phyloP scores from a whole-genome alignment of 2,329 filamentous ascomycete genomes.

The Ophiostoma fasciatum region DNA sequence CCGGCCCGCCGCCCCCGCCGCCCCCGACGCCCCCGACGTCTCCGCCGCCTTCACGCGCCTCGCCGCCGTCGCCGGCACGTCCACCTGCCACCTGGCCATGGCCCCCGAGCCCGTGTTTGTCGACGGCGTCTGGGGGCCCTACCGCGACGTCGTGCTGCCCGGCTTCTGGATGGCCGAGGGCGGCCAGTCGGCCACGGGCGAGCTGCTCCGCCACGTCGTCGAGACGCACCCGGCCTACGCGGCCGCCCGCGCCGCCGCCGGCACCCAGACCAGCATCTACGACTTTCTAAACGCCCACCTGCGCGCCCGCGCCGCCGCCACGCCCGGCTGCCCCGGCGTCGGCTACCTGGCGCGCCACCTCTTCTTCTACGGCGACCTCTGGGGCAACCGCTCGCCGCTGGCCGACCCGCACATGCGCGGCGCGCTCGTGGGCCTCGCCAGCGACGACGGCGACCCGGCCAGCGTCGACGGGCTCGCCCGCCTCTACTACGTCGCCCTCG shows the following conservation, averaged over 20 bases:
- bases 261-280: constrained; percentile 80
- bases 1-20: constrained; percentile 32
- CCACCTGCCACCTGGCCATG: constrained; percentile 95
- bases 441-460: constrained; percentile 59
- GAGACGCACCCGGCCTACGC: constrained; percentile 88
- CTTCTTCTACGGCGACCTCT: constrained; percentile 97
- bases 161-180: constrained; percentile 96
- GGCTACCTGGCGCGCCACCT: constrained; percentile 82
- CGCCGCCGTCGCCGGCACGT: constrained; percentile 89
- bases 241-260: constrained; percentile 55
- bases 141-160: constrained; percentile 83
- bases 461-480: constrained; percentile 81
- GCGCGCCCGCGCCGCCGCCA: constrained; percentile 54
- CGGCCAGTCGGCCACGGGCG: constrained; percentile 89
- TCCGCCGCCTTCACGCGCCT: constrained; percentile 84
- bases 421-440: constrained; percentile 66
- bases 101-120: constrained; percentile 88
- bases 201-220: constrained; percentile 83
- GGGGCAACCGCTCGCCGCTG: constrained; percentile 89
- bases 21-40: constrained; percentile 84
- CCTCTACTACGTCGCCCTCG: constrained; percentile 91
- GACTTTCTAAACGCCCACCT: constrained; percentile 88
- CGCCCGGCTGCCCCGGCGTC: constrained; percentile 58
- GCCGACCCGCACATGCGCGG: constrained; percentile 91
- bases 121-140: constrained; percentile 91